phyloP scores from a whole-genome alignment of 345 rosid genomes.

The Melastoma malabathricum region DNA sequence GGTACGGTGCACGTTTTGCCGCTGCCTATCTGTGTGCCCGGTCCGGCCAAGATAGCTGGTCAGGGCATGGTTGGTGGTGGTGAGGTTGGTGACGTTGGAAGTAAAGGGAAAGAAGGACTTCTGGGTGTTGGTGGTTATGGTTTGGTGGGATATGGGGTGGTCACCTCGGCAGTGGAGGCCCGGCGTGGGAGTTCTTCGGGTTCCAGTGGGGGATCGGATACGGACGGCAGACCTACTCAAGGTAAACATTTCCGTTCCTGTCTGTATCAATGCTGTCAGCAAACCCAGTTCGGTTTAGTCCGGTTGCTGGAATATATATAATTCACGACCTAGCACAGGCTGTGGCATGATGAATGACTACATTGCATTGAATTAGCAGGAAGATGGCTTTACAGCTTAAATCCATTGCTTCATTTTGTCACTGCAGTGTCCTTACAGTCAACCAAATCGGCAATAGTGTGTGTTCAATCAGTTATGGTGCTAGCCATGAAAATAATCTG shows the following conservation, averaged over 20 bases:
- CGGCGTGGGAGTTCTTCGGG: conserved; percentile 52
- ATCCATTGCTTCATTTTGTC: no score
- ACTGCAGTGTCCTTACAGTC: no score
- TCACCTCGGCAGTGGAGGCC: conserved; percentile 43
- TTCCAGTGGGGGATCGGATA: conserved; percentile 22
- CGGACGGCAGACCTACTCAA: conserved; percentile 48
- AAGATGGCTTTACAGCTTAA: no score
- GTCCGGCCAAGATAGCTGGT: conserved; percentile 22
- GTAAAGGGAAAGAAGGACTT: conserved; percentile 11
- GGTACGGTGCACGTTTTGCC: conserved; percentile 11
- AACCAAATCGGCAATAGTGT: no score
- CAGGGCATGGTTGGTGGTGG: conserved; percentile 3
- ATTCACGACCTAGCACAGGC: no score
- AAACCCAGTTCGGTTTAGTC: background rate
- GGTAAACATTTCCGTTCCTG: conserved; percentile 18
- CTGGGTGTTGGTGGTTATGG: conserved; percentile 7
- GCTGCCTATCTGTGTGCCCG: conserved; percentile 24
- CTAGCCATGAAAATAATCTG: no score
- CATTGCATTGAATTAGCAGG: no score
- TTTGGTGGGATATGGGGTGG: conserved; percentile 25
- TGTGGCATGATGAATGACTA: background rate
- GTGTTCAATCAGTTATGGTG: no score
- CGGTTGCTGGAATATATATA: no score
- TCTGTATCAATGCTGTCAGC: background rate
- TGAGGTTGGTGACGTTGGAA: conserved; percentile 4